Evolutionary conservation across 768 basidiomycete species (phyloP), one percentile per base, ranked within the genome.

Genomic region (Termitomyces eurrhizus): DNA sequence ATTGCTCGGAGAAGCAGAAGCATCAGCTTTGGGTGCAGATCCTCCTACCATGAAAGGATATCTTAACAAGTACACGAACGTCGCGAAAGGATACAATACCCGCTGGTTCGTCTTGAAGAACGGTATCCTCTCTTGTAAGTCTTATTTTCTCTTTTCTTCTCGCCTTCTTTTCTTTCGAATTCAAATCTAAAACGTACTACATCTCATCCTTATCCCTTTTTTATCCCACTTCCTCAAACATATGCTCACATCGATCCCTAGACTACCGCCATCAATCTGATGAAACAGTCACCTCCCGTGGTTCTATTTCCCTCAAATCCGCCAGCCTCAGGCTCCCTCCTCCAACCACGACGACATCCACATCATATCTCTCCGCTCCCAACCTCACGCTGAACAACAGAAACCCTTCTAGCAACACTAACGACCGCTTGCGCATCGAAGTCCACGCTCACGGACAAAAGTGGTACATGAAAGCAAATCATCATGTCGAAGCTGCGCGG

Each of bases 31-130:
- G 7, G 50, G 44, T 2, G 75, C 77, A 1, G 84, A 86, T 52
- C 84, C 88, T 1, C 86, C 89, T 0, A 72, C 78, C 3, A 72
- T 92, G 58, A 86, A 83, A 63, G 93, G 92, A 0, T 93, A 93
- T 68, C 76, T 93, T 21, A 93, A 91, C 72, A 98, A 98, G 72
- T 97, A 95, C 69, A 87, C 89, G 1, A 98, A 97, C 66, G 91
- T 97, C 42, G 92, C 93, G 0, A 88, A 86, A 65, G 95, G 95
- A 0, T 96, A 94, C 70, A 87, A 86, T 61, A 89, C 90, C 0
- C 80, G 95, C 1, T 97, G 94, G 93, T 96, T 98, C 68, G 92
- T 96, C 0, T 81, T 97, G 21, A 88, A 91, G 67, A 83, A 89
- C 57, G 95, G 93, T 0, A 78, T 90, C 29, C 72, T 95, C n/a